Percentiles rank a stretch among this genome's conserved stretches.
phyloP scores from a whole-genome alignment of 2,329 filamentous ascomycete genomes.

The Aspergillus aculeatinus region DNA sequence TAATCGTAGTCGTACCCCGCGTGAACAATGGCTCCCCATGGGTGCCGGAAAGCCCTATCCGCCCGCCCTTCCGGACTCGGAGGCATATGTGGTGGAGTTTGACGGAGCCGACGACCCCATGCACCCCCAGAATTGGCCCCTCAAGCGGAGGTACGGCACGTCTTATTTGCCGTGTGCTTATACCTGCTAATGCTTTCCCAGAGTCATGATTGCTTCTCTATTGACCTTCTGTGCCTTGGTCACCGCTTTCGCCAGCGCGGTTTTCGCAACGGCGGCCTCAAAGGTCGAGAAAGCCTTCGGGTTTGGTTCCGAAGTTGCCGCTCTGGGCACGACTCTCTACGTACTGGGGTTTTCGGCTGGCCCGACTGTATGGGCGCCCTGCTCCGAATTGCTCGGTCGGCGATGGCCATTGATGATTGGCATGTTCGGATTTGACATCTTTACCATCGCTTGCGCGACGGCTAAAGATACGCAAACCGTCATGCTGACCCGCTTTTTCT shows the following conservation, averaged over 20 bases:
- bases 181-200: background rate
- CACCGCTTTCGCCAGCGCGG: conserved; percentile 53
- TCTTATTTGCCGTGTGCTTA: no score
- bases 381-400: conserved; percentile 59
- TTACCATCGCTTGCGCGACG: conserved; percentile 46
- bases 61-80: conserved; percentile 47
- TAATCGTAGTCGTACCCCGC: conserved; percentile 15
- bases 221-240: conserved; percentile 32
- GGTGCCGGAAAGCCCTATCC: conserved; percentile 50
- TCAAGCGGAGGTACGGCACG: conserved; percentile 41
- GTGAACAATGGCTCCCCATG: conserved; percentile 18
- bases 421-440: conserved; percentile 42
- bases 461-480: conserved; percentile 40
- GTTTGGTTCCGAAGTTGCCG: conserved; percentile 42
- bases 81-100: conserved; percentile 57
- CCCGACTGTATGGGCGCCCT: conserved; percentile 60
- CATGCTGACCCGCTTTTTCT: conserved; percentile 46
- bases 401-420: conserved; percentile 51
- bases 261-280: conserved; percentile 65
- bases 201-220: conserved; percentile 17
- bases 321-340: conserved; percentile 47
- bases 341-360: conserved; percentile 56
- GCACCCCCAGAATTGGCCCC: conserved; percentile 53
- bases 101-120: conserved; percentile 51
- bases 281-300: conserved; percentile 51